Percentiles rank a stretch among this genome's conserved stretches.
These are phyloP conservation scores for Dioscorea dumetorum DNA, from an alignment of 106 monocot species.

Conservation along the genomic window DNA sequence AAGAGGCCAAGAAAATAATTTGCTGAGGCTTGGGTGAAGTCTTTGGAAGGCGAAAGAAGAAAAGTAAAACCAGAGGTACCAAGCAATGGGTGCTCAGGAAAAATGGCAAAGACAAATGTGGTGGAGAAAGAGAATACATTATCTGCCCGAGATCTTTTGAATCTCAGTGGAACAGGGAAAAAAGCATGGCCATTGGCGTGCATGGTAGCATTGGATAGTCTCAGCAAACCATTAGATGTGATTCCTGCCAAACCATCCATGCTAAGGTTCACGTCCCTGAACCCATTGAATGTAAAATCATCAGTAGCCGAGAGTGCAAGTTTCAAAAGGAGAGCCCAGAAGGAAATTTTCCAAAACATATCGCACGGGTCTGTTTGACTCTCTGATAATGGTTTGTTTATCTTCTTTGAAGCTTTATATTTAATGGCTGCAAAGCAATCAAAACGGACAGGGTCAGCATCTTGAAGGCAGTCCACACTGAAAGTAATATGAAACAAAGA, in stretches of 20 bases:
- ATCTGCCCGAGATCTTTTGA: constrained; percentile 1
- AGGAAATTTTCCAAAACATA: neutral
- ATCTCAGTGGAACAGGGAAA: neutral
- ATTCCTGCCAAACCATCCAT: constrained; percentile 9
- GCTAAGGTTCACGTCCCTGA: constrained; percentile 9
- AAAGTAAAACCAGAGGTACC: neutral
- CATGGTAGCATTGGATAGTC: constrained; percentile 6
- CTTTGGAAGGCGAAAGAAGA: neutral
- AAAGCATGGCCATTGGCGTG: constrained; percentile 13
- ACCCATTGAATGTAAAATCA: constrained; percentile 20
- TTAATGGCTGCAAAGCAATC: no score
- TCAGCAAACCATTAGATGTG: constrained; percentile 11
- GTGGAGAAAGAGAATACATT: constrained; percentile 10
- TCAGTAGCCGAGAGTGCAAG: neutral
- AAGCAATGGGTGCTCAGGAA: neutral
- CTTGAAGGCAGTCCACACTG: no score
- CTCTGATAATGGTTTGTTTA: no score
- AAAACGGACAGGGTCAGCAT: no score
- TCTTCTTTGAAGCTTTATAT: no score
- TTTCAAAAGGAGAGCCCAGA: constrained; percentile 1
- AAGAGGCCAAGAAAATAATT: constrained; percentile 4
- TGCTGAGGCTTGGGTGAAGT: neutral
- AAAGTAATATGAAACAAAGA: no score
- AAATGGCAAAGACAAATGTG: neutral
- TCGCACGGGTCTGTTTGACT: neutral